Base-by-base conservation (phyloP, 2,329 filamentous ascomycete species). In the Lecanicillium sp. region DNA sequence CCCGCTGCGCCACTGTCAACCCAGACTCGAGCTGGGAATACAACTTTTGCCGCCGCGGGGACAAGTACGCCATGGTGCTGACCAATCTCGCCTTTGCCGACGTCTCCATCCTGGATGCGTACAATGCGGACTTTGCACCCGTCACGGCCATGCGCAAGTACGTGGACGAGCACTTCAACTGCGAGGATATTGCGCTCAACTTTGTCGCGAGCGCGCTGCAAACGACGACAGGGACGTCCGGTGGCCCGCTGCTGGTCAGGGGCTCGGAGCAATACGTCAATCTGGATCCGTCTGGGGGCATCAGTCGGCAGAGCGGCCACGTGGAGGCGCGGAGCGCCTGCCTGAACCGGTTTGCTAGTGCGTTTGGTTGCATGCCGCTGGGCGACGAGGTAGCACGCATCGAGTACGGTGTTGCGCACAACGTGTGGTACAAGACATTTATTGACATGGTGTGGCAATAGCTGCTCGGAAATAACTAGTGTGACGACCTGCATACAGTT, bases 111-210 rank as follows among this genome's bases (percentile, higher is more conserved):
- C 55, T 69, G 40, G 67, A 68, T 44, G 67, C 62, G 46, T 68
- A 68, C 55, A 67, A 58, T 1, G 64, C 66, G 3, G 58, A 60
- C n/a, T 61, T 64, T n/a, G 56, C 55, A 2, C 44, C 55, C 33
- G 58, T 62, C 51, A 56, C 52, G 4, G 56, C 56, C 43, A 58
- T 69, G 19, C 62, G 67, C 3, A 54, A 61, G 1, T 65, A 67
- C 47, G 65, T 69, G 12, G 67, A 69, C 20, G 51, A 62, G 15
- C 55, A 62, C 36, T 62, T 66, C 57, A 69, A 69, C 54, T 69
- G 67, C 58, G 67, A 69, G 51, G 66, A 69, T 43, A 61, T 69
- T 50, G 67, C 63, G 17, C 50, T 69, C 44, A 69, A 69, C 55
- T 68, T 61, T 30, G 54, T 68, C 23, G 56, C 60, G 6, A 61